Evolutionary conservation across 805 yeast genomes (phyloP).

Genomic region (Metschnikowia matae): DNA sequence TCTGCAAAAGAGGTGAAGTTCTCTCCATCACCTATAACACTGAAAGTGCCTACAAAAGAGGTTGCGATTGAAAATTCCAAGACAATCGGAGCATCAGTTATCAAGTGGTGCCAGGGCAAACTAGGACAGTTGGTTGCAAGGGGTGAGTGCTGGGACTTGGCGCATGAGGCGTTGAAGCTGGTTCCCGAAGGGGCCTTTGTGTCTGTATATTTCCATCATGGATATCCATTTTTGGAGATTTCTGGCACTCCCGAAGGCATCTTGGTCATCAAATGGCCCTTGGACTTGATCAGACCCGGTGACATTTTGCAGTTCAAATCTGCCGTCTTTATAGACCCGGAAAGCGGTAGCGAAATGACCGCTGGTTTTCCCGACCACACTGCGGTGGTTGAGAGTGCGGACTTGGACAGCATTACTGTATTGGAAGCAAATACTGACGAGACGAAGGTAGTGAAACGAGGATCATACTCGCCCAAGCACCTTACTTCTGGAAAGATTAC

Average conservation of each 20-base stretch:
- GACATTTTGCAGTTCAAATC: slow-evolving; percentile 49
- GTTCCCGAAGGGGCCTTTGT: slow-evolving; percentile 59
- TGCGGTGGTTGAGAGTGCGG: slow-evolving; percentile 28
- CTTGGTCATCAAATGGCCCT: slow-evolving; percentile 10
- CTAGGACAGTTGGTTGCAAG: slow-evolving; percentile 45
- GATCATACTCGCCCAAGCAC: slow-evolving; percentile 34
- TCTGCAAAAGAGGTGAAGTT: slow-evolving; percentile 28
- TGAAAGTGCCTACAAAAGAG: slow-evolving; percentile 26
- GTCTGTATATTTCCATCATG: slow-evolving; percentile 45
- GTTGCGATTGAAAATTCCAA: slow-evolving; percentile 22
- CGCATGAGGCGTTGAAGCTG: slow-evolving; percentile 48
- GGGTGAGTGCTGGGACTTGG: slow-evolving; percentile 63
- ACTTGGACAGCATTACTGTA: slow-evolving; percentile 29
- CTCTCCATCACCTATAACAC: slow-evolving; percentile 41
- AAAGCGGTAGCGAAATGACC: slow-evolving; percentile 30
- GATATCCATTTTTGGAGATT: slow-evolving; percentile 36
- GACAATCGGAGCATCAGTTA: slow-evolving; percentile 36
- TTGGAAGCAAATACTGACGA: slow-evolving; percentile 51
- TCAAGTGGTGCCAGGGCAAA: too few relatives aligned
- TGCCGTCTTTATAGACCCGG: slow-evolving; percentile 37
- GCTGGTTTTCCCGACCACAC: slow-evolving; percentile 57
- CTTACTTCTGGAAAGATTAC: slow-evolving; percentile 41
- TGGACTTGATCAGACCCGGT: slow-evolving; percentile 48
- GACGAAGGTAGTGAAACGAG: slow-evolving; percentile 36
- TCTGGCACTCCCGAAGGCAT: slow-evolving; percentile 21